Percentiles rank a stretch among this genome's conserved stretches.
These are phyloP conservation scores for Camillea tinctor DNA, from an alignment of 2,329 filamentous ascomycete genomes.

Conservation along the genomic window DNA sequence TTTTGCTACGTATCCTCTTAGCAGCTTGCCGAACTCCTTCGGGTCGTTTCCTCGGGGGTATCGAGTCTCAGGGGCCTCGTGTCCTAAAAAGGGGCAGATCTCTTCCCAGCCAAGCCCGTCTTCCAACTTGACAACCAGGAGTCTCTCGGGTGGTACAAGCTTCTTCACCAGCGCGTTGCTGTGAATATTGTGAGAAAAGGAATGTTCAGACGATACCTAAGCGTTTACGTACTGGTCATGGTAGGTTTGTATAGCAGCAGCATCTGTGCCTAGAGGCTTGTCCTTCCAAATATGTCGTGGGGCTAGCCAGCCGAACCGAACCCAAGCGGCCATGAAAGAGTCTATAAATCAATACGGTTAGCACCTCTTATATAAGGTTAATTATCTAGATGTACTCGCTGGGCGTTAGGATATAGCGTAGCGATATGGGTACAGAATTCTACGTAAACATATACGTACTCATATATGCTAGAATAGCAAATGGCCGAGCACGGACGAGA, in stretches of 20 bases:
- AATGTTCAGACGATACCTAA: not conserved
- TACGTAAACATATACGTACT: not conserved
- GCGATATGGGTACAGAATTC: too few species aligned
- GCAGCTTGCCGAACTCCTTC: conserved; percentile 15
- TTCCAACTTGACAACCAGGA: conserved; percentile 28
- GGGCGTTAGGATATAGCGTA: too few species aligned
- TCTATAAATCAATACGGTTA: not conserved
- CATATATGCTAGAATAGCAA: not conserved
- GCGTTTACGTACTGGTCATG: conserved; percentile 1
- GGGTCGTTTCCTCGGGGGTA: conserved; percentile 26
- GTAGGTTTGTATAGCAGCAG: conserved; percentile 1
- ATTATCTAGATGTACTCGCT: too few species aligned
- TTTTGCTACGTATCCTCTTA: conserved; percentile 2
- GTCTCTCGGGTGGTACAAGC: conserved; percentile 22
- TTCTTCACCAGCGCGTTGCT: conserved; percentile 24
- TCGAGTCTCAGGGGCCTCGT: conserved; percentile 22
- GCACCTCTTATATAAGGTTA: too few species aligned
- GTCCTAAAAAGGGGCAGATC: conserved; percentile 29
- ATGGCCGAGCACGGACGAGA: not conserved
- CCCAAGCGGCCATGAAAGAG: not conserved
- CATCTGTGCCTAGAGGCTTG: not conserved
- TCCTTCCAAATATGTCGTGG: conserved; percentile 4
- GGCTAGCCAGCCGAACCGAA: not conserved
- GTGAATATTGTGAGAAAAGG: not conserved
- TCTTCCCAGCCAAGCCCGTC: conserved; percentile 32